Conservation (phyloP, 179 eudicot genomes). For the Gypsophila paniculata region DNA sequence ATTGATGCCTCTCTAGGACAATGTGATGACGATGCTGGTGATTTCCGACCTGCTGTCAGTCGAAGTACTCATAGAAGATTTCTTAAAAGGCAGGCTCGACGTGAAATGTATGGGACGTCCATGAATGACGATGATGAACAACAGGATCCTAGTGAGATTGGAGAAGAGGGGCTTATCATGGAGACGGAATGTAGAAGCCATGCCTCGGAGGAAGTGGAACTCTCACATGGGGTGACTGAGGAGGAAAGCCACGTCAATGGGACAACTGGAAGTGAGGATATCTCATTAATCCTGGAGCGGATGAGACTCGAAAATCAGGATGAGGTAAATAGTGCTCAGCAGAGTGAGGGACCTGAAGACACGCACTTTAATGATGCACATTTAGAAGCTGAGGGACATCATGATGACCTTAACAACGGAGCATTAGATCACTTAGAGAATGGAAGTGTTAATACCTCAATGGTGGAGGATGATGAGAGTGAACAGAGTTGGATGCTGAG, state of each 20-base stretch:
- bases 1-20: slow-evolving; percentile 88
- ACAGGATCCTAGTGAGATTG: slow-evolving; percentile 28
- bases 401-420: slow-evolving; percentile 21
- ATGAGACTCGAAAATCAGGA: slow-evolving; percentile 50
- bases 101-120: slow-evolving; percentile 47
- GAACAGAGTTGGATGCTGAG: slow-evolving; percentile 91
- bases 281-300: slow-evolving; percentile 50
- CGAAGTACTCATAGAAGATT: slow-evolving; percentile 87
- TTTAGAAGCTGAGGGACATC: slow-evolving; percentile 27
- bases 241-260: slow-evolving; percentile 22
- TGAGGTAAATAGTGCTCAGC: slow-evolving; percentile 17
- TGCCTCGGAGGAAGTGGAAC: slow-evolving; percentile 28
- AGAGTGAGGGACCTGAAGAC: slow-evolving; percentile 17
- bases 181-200: slow-evolving; percentile 33
- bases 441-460: slow-evolving; percentile 52
- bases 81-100: slow-evolving; percentile 76
- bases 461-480: slow-evolving; percentile 62
- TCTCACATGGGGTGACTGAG: slow-evolving; percentile 24
- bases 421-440: slow-evolving; percentile 44
- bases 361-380: slow-evolving; percentile 11
- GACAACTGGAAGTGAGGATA: slow-evolving; percentile 33
- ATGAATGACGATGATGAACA: slow-evolving; percentile 44
- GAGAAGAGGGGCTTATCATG: slow-evolving; percentile 30
- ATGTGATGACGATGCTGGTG: slow-evolving; percentile 56
- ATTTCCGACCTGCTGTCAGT: slow-evolving; percentile 88